Evolutionary conservation across 345 rosid genomes (phyloP).

Genomic region (Populus deltoides): DNA sequence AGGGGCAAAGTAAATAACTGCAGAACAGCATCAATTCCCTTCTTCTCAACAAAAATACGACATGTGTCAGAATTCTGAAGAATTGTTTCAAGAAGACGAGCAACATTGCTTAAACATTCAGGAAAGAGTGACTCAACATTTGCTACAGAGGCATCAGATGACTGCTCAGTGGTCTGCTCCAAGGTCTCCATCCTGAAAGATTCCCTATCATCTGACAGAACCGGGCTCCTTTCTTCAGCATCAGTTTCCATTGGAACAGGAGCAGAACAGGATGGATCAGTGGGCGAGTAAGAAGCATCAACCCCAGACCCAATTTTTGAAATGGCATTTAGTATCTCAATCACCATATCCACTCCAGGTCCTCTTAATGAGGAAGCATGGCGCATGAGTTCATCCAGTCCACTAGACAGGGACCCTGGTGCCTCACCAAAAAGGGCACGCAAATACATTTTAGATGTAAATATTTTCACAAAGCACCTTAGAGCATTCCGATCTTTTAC

Average conservation of each 20-base stretch:
- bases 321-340: conserved; percentile 68
- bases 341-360: conserved; percentile 85
- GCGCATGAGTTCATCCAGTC: conserved; percentile 91
- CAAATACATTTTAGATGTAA: conserved; percentile 72
- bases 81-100: conserved; percentile 87
- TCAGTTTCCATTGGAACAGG: conserved; percentile 93
- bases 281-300: conserved; percentile 44
- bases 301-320: conserved; percentile 63
- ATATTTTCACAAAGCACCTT: conserved; percentile 87
- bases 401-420: conserved; percentile 75
- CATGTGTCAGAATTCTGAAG: conserved; percentile 97
- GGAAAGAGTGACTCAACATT: conserved; percentile 73
- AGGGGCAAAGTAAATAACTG: conserved; percentile 72
- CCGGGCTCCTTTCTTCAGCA: conserved; percentile 49
- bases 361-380: conserved; percentile 86
- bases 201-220: conserved; percentile 38
- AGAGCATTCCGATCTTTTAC: conserved; percentile 82
- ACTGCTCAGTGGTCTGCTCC: conserved; percentile 50
- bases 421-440: conserved; percentile 85
- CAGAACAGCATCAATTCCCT: conserved; percentile 83
- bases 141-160: conserved; percentile 50
- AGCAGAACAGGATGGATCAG: conserved; percentile 45
- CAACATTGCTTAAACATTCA: conserved; percentile 71
- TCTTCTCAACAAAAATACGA: conserved; percentile 86
- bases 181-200: conserved; percentile 42